A percentile compares a stretch with the other conserved stretches of the same genome.
Evolutionary conservation across 805 yeast genomes (phyloP).

Genomic region (Monosporozyma aerobia): DNA sequence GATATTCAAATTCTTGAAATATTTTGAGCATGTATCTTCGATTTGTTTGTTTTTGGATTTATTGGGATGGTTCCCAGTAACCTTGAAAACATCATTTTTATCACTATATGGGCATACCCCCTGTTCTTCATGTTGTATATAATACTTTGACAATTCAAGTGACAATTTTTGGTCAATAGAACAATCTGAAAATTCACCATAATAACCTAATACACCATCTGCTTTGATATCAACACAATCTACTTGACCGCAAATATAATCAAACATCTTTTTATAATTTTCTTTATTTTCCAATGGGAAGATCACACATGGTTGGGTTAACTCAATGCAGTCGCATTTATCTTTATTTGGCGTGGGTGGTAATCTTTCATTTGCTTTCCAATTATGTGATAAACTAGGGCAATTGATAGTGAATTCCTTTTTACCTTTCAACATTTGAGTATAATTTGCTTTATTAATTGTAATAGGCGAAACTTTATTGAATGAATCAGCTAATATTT

Average conservation of each 20-base stretch:
- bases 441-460: background rate
- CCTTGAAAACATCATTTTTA: slow-evolving; percentile 17
- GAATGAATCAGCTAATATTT: slow-evolving; percentile 46
- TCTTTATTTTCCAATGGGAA: slow-evolving; percentile 35
- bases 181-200: slow-evolving; percentile 66
- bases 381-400: slow-evolving; percentile 22
- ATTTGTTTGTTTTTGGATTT: background rate
- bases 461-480: slow-evolving; percentile 17
- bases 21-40: background rate
- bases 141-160: slow-evolving; percentile 50
- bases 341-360: slow-evolving; percentile 62
- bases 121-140: slow-evolving; percentile 38
- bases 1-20: background rate
- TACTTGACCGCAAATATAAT: slow-evolving; percentile 46
- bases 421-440: slow-evolving; percentile 12
- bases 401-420: slow-evolving; percentile 7
- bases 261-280: slow-evolving; percentile 49
- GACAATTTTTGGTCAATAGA: slow-evolving; percentile 53
- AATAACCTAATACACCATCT: slow-evolving; percentile 50
- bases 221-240: slow-evolving; percentile 51
- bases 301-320: slow-evolving; percentile 49
- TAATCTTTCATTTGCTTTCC: slow-evolving; percentile 52
- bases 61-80: background rate
- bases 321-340: slow-evolving; percentile 53
- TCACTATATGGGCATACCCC: slow-evolving; percentile 23